Conservation (phyloP, 2,329 filamentous ascomycete species). For the Arthrobotrys pseudoclavata region DNA sequence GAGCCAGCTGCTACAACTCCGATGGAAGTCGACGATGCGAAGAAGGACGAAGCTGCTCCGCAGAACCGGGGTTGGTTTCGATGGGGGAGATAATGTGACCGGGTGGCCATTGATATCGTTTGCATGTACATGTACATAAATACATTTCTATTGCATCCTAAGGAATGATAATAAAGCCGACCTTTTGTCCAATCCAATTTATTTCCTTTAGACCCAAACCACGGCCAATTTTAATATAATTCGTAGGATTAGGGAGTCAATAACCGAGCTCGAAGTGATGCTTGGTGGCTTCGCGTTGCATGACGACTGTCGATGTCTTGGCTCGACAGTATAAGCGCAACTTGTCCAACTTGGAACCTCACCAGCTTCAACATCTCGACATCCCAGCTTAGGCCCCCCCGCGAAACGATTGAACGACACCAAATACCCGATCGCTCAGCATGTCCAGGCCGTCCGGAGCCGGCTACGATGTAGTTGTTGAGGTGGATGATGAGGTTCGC, state of each 20-base stretch:
- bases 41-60: conserved; percentile 43
- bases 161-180: conserved; percentile 8
- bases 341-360: conserved; percentile 47
- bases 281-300: conserved; percentile 42
- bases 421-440: conserved; percentile 58
- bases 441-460: conserved; percentile 77
- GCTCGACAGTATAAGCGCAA: conserved; percentile 35
- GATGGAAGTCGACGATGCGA: conserved; percentile 62
- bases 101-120: not conserved
- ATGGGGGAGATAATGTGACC: conserved; percentile 61
- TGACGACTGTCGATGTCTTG: conserved; percentile 46
- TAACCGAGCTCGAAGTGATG: not conserved
- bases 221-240: too few relatives aligned
- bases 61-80: conserved; percentile 62
- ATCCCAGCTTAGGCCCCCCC: not conserved
- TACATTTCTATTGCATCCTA: not conserved
- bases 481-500: conserved; percentile 90
- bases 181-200: not conserved
- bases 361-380: conserved; percentile 34
- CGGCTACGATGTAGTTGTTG: conserved; percentile 97
- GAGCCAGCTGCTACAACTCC: conserved; percentile 26
- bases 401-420: conserved; percentile 39
- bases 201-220: not conserved
- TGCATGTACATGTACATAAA: conserved; percentile 17
- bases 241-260: too few relatives aligned